Evolutionary conservation across 768 basidiomycete species (phyloP).

Genomic region (Brasilioporus rufonigricans): DNA sequence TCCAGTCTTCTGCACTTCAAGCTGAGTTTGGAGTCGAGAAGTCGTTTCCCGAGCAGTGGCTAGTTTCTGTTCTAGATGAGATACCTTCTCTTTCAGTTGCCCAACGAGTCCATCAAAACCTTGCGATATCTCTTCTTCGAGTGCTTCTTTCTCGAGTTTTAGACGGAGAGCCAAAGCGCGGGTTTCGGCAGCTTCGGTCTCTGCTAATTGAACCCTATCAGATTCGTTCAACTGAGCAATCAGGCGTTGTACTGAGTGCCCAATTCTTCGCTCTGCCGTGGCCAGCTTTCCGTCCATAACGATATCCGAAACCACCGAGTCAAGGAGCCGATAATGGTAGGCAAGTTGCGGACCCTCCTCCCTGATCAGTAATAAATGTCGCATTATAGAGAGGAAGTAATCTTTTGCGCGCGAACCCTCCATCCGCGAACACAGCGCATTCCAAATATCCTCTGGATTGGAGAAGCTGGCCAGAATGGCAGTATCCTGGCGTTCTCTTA

Average conservation of each 20-base stretch:
- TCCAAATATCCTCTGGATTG: slow-evolving; percentile 84
- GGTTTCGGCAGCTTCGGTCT: slow-evolving; percentile 72
- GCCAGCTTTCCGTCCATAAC: slow-evolving; percentile 89
- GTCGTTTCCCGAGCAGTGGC: slow-evolving; percentile 76
- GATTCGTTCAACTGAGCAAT: slow-evolving; percentile 89
- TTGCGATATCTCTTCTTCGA: slow-evolving; percentile 79
- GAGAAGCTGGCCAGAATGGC: slow-evolving; percentile 73
- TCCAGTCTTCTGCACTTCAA: slow-evolving; percentile 70
- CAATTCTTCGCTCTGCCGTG: slow-evolving; percentile 81
- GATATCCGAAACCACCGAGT: slow-evolving; percentile 84
- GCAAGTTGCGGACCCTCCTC: slow-evolving; percentile 82
- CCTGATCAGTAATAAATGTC: slow-evolving; percentile 86
- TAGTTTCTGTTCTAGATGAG: slow-evolving; percentile 74
- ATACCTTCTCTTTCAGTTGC: slow-evolving; percentile 67
- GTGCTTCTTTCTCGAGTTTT: slow-evolving; percentile 75
- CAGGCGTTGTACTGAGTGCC: slow-evolving; percentile 84
- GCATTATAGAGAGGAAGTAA: slow-evolving; percentile 91
- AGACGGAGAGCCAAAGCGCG: slow-evolving; percentile 61
- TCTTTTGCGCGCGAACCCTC: slow-evolving; percentile 75
- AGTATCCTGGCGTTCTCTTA: slow-evolving; percentile 74
- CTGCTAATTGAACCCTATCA: slow-evolving; percentile 74
- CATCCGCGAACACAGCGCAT: slow-evolving; percentile 74
- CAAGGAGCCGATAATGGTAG: slow-evolving; percentile 89
- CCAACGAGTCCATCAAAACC: slow-evolving; percentile 85
- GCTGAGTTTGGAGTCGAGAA: slow-evolving; percentile 68